These are phyloP conservation scores for Phytophthora tubulina DNA, from an alignment of 352 stramenopile genomes.

Conservation along the genomic window DNA sequence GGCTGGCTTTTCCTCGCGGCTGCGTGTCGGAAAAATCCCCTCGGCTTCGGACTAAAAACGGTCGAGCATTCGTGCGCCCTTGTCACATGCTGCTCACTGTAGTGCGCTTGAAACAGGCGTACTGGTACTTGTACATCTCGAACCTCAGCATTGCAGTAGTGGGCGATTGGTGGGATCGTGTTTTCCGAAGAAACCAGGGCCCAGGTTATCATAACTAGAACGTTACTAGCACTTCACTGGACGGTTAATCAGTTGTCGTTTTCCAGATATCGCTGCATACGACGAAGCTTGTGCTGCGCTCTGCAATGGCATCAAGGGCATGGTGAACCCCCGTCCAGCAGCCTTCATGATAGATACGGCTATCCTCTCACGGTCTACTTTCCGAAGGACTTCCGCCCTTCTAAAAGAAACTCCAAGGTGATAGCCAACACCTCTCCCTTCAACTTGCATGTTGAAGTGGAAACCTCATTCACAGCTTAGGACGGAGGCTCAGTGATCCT, in stretches of 20 bases:
- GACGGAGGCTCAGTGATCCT: too few relatives aligned
- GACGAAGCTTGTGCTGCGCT: neutral
- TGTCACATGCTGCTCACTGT: constrained; percentile 6
- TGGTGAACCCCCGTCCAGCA: too few relatives aligned
- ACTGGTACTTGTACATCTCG: too few relatives aligned
- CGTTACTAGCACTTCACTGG: constrained; percentile 1
- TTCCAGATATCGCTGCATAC: neutral
- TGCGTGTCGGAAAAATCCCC: neutral
- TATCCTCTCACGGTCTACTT: too few relatives aligned
- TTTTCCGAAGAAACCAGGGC: neutral
- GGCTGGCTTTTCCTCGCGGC: neutral
- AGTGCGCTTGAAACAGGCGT: neutral
- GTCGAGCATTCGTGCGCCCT: neutral
- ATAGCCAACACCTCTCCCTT: too few relatives aligned
- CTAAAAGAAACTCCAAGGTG: too few relatives aligned
- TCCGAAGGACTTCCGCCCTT: too few relatives aligned
- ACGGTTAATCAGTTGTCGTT: constrained; percentile 1
- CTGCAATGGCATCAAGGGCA: too few relatives aligned
- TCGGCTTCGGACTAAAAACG: constrained; percentile 7
- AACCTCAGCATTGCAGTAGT: neutral
- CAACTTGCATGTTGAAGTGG: too few relatives aligned
- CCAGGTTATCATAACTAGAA: neutral
- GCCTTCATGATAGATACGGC: too few relatives aligned
- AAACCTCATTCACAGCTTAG: too few relatives aligned
- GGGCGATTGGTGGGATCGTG: neutral